Evolutionary conservation across 768 basidiomycete species (phyloP), one percentile per base, ranked within the genome.

Genomic region (Xerocomellus dryophilus): DNA sequence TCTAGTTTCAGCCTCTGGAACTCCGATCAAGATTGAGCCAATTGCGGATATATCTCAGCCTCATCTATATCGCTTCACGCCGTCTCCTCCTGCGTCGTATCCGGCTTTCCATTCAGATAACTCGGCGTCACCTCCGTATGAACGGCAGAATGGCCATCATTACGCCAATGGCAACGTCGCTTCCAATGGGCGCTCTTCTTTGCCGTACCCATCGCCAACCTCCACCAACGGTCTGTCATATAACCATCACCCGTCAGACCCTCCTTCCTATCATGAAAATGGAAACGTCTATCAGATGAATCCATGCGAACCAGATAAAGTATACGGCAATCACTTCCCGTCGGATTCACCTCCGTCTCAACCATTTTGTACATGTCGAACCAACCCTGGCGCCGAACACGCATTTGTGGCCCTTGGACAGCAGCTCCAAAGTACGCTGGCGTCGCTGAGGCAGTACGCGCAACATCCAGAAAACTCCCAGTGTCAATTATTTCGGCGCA

Each of bases 21-120:
- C 79, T 58, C 83, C 83, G 51, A 85, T 86, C 71, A 88, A 89
- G 71, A 81, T 84, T 48, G 87, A 89, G 60, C 78, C 81, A 10
- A 59, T 74, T 32, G 43, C 78, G 47, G 85, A 85, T 21, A 67
- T 75, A 42, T 67, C 76, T 31, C 70, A 73, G 40, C 67, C 79
- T 12, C 77, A 79, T 59, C 76, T 88, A 38, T 88, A 88, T 71
- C 84, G 86, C 57, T 85, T 88, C 72, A 83, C 84, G 18, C 78
- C 82, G 11, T 86, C 84, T 5, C 81, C 81, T 54, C 78, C 76
- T 50, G 75, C 78, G 59, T 78, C 78, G 57, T 81, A 82, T 70
- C 74, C 81, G 34, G 74, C 73, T 41, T 80, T 78, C 70, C 76
- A 80, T 63, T 66, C 74, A 43, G 79, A 81, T 54, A 70, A 59